Percentiles rank a stretch among this genome's conserved stretches.
phyloP scores from a whole-genome alignment of 306 rosid genomes.

The Betula pendula region DNA sequence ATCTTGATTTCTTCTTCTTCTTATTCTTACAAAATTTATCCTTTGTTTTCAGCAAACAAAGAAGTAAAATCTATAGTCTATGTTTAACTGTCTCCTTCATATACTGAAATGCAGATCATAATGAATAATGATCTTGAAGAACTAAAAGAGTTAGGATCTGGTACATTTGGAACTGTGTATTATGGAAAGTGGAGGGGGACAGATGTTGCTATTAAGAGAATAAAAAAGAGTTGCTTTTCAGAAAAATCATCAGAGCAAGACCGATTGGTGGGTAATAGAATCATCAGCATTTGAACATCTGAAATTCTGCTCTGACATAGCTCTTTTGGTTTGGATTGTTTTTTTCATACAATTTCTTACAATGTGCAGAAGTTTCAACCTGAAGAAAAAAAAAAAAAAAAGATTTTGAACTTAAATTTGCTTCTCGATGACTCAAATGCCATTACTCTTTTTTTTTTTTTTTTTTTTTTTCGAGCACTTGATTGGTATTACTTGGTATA shows the following conservation, averaged over 20 bases:
- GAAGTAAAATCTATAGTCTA: conserved; percentile 5
- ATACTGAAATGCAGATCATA: conserved; percentile 64
- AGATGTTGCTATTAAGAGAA: conserved; percentile 93
- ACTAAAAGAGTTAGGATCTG: conserved; percentile 84
- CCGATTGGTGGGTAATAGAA: conserved; percentile 63
- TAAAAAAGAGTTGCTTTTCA: conserved; percentile 87
- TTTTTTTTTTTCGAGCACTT: background rate
- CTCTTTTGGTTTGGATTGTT: conserved; percentile 6
- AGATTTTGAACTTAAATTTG: conserved; percentile 11
- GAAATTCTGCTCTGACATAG: conserved; percentile 16
- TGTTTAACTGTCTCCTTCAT: conserved; percentile 26
- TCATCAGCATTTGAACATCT: conserved; percentile 16
- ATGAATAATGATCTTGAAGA: conserved; percentile 82
- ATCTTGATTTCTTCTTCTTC: background rate
- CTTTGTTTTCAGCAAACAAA: conserved; percentile 21
- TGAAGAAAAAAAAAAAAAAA: background rate
- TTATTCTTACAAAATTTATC: background rate
- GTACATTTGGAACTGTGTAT: conserved; percentile 96
- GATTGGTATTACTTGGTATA: background rate
- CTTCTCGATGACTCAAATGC: conserved; percentile 24
- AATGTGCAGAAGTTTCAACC: background rate
- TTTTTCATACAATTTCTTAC: conserved; percentile 11
- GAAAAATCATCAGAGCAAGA: conserved; percentile 89
- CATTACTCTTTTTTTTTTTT: conserved; percentile 12
- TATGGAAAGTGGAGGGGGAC: conserved; percentile 99